Conservation (phyloP, 139 green algal species). For the Edaphochlamys debaryana region DNA sequence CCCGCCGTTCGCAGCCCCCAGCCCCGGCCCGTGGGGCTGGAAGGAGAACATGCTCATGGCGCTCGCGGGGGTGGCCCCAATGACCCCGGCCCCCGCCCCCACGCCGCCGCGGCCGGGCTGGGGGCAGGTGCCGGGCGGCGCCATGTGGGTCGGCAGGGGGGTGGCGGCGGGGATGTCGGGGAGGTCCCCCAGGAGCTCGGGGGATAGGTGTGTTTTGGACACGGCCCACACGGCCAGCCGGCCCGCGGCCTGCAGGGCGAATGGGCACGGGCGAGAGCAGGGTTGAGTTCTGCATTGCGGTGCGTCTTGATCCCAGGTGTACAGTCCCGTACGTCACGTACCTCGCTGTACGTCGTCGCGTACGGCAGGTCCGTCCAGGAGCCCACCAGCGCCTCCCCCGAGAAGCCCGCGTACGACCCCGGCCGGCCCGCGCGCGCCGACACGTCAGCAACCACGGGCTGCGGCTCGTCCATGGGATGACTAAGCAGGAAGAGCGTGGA, state of each 20-base stretch:
- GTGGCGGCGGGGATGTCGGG: conserved; percentile 52
- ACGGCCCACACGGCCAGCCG: conserved; percentile 60
- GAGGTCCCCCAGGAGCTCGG: conserved; percentile 41
- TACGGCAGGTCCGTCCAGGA: conserved; percentile 58
- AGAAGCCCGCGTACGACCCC: conserved; percentile 46
- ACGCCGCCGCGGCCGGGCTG: no score
- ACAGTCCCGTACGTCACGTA: not conserved
- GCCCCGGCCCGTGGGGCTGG: not conserved
- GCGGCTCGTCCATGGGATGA: conserved; percentile 70
- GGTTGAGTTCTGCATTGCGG: no score
- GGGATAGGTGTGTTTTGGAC: not conserved
- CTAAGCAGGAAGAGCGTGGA: conserved; percentile 57
- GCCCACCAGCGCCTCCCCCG: conserved; percentile 73
- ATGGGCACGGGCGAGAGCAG: no score
- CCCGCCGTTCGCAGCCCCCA: not conserved
- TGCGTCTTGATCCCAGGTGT: no score
- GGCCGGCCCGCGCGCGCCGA: conserved; percentile 24
- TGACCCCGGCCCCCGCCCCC: not conserved
- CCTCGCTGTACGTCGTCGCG: conserved; percentile 70
- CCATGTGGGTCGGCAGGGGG: not conserved
- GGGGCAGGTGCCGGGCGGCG: not conserved
- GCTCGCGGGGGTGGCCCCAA: not conserved
- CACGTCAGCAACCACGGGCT: conserved; percentile 60
- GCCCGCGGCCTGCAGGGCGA: conserved; percentile 16
- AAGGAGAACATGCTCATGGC: conserved; percentile 38